Evolutionary conservation across 1,284 basidiomycete genomes (phyloP).

Genomic region (Agroathelia rolfsii): DNA sequence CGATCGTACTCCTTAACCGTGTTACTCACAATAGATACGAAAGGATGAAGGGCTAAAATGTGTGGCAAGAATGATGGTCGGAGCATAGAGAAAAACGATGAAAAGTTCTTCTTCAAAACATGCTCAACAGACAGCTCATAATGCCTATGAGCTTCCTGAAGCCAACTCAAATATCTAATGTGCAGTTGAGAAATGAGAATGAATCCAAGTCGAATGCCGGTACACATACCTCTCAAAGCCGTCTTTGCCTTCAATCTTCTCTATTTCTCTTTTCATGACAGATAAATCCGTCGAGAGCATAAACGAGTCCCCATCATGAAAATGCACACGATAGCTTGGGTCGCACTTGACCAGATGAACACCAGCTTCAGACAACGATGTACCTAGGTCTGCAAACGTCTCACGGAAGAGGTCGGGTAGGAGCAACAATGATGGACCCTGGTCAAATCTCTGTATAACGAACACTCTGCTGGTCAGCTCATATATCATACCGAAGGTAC

Average conservation of each 20-base stretch:
- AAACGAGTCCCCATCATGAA: conserved; percentile 32
- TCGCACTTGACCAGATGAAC: conserved; percentile 30
- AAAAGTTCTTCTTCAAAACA: conserved; percentile 34
- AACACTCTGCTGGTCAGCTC: not conserved
- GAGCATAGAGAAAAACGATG: conserved; percentile 26
- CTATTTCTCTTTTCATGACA: conserved; percentile 30
- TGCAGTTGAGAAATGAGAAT: too few relatives aligned
- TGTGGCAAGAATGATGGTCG: conserved; percentile 30
- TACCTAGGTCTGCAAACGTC: conserved; percentile 32
- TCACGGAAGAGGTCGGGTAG: conserved; percentile 35
- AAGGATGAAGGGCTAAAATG: conserved; percentile 24
- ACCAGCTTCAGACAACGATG: conserved; percentile 26
- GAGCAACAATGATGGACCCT: conserved; percentile 35
- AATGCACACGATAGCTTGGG: conserved; percentile 33
- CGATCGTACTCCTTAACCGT: too few relatives aligned
- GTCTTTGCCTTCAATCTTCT: conserved; percentile 33
- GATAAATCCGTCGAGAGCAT: conserved; percentile 30
- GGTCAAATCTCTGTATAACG: conserved; percentile 18
- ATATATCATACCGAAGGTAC: conserved; percentile 2
- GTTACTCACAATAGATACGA: conserved; percentile 16
- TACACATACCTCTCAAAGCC: conserved; percentile 28
- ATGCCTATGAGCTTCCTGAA: conserved; percentile 28
- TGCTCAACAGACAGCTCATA: conserved; percentile 30
- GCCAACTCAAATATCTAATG: too few relatives aligned
- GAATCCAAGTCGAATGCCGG: too few relatives aligned